Conservation (phyloP, 2,329 filamentous ascomycete species). For the Ascochyta clinopodiicola region DNA sequence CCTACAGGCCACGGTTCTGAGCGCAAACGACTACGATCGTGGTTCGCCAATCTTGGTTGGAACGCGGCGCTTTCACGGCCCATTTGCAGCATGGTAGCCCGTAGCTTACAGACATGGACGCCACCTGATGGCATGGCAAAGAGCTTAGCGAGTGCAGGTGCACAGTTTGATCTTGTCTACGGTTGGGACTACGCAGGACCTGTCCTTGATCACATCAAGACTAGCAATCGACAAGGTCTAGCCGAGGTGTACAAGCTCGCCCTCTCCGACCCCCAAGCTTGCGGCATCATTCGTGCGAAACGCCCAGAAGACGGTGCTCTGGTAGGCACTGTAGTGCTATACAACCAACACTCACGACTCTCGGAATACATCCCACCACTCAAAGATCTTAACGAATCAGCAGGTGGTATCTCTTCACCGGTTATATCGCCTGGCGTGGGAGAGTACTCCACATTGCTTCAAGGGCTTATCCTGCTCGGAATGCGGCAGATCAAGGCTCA, state of each 20-base stretch:
- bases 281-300: conserved; percentile 84
- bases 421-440: conserved; percentile 73
- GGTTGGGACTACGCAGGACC: conserved; percentile 77
- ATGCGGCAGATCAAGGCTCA: conserved; percentile 83
- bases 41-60: conserved; percentile 93
- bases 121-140: conserved; percentile 79
- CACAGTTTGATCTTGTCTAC: conserved; percentile 83
- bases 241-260: conserved; percentile 81
- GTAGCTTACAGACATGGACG: conserved; percentile 74
- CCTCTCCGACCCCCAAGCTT: conserved; percentile 72
- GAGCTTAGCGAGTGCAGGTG: conserved; percentile 73
- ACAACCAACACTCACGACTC: conserved; percentile 71
- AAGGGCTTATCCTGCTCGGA: conserved; percentile 80
- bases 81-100: conserved; percentile 75
- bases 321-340: conserved; percentile 80
- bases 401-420: conserved; percentile 81
- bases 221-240: conserved; percentile 76
- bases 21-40: conserved; percentile 69
- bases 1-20: conserved; percentile 70
- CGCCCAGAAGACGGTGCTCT: conserved; percentile 70
- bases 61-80: conserved; percentile 70
- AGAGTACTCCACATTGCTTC: conserved; percentile 74
- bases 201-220: conserved; percentile 76
- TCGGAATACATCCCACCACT: conserved; percentile 74
- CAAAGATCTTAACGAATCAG: conserved; percentile 63